A percentile compares a stretch with the other conserved stretches of the same genome.
phyloP scores from a whole-genome alignment of 495 filamentous ascomycete genomes.

The Xylaria palmicola region DNA sequence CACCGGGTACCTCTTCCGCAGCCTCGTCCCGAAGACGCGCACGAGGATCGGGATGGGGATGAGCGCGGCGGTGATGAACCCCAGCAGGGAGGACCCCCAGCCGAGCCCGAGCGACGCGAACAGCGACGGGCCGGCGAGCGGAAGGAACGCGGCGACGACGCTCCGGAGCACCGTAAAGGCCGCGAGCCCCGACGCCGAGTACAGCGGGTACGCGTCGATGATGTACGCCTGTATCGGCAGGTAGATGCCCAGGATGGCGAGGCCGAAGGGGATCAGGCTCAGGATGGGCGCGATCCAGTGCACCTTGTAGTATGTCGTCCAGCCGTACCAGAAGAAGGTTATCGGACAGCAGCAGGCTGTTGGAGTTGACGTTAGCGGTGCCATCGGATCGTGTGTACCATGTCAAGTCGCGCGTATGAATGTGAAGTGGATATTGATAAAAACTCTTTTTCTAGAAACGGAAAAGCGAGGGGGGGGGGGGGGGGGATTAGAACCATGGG shows the following conservation, averaged over 20 bases:
- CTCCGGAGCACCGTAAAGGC: constrained; percentile 51
- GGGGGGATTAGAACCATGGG: no score
- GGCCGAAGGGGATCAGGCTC: constrained; percentile 48
- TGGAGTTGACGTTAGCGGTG: background rate
- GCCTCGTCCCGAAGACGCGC: constrained; percentile 21
- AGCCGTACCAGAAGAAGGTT: constrained; percentile 53
- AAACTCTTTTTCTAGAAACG: no score
- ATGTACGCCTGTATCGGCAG: constrained; percentile 56
- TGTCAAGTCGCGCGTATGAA: no score
- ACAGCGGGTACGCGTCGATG: constrained; percentile 55
- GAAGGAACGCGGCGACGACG: constrained; percentile 54
- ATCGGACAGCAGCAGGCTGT: constrained; percentile 37
- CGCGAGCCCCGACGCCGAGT: constrained; percentile 57
- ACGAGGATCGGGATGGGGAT: constrained; percentile 43
- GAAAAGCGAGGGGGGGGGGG: no score
- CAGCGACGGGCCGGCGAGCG: constrained; percentile 50
- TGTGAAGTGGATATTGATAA: no score
- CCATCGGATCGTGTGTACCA: no score
- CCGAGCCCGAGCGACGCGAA: constrained; percentile 52
- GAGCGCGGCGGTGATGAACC: constrained; percentile 46
- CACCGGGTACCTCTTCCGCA: constrained; percentile 29
- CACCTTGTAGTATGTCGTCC: constrained; percentile 36
- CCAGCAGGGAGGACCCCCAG: constrained; percentile 57
- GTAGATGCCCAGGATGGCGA: constrained; percentile 52
- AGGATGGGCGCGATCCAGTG: constrained; percentile 58